Percentiles rank a stretch among this genome's conserved stretches.
These are phyloP conservation scores for Candida saitoana DNA, from an alignment of 805 yeast species.

Conservation along the genomic window DNA sequence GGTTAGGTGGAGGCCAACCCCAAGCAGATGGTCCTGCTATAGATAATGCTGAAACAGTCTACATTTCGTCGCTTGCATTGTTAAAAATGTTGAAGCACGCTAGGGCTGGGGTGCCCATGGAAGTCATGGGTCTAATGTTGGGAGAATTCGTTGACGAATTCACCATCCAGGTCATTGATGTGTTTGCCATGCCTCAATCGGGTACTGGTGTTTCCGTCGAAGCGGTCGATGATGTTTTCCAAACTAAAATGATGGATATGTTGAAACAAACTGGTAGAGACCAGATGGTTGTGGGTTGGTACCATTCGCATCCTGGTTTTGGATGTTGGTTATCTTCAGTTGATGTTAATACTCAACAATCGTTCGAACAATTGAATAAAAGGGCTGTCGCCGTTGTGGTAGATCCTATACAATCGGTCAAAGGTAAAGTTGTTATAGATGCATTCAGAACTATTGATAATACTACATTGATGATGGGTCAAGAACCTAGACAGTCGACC, in stretches of 20 bases:
- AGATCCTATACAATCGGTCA: constrained; percentile 97
- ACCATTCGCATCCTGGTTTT: constrained; percentile 98
- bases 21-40: constrained; percentile 71
- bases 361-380: constrained; percentile 91
- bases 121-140: constrained; percentile 94
- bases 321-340: constrained; percentile 99
- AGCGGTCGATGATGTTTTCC: constrained; percentile 98
- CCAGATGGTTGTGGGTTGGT: constrained; percentile 99
- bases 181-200: constrained; percentile 98
- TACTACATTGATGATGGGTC: constrained; percentile 85
- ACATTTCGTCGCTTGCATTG: constrained; percentile 91
- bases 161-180: constrained; percentile 95
- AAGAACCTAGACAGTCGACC: constrained; percentile 96
- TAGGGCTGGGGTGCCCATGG: constrained; percentile 80
- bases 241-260: constrained; percentile 99
- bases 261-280: constrained; percentile 98
- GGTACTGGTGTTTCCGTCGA: constrained; percentile 99
- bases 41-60: constrained; percentile 94
- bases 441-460: constrained; percentile 94
- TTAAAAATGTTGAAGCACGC: constrained; percentile 97
- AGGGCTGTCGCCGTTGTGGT: constrained; percentile 98
- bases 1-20: constrained; percentile 42
- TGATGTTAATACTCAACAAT: constrained; percentile 96
- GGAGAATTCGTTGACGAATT: constrained; percentile 98
- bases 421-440: constrained; percentile 98